Evolutionary conservation across 768 basidiomycete genomes (phyloP).

Genomic region (Suillus hirtellus): DNA sequence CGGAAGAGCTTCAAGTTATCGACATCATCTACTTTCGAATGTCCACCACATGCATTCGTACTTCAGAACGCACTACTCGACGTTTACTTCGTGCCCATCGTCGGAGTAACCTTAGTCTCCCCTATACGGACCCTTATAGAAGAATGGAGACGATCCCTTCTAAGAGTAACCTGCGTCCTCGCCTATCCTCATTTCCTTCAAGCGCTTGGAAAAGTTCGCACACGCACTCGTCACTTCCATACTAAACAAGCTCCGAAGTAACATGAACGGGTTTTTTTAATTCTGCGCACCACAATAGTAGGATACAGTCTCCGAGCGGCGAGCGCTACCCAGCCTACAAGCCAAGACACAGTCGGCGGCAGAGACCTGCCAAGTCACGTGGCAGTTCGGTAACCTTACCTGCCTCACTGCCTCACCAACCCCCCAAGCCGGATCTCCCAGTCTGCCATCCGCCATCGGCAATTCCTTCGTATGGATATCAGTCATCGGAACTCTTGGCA

Average conservation of each 20-base stretch:
- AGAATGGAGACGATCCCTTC: neutral
- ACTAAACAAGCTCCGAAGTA: neutral
- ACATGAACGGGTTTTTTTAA: neutral
- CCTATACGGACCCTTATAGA: neutral
- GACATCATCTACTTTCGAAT: neutral
- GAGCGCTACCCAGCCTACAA: too few relatives aligned
- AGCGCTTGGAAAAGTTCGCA: neutral
- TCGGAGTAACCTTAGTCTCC: neutral
- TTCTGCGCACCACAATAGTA: neutral
- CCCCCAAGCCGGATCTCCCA: neutral
- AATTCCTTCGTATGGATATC: neutral
- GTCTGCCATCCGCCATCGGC: neutral
- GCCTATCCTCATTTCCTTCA: neutral
- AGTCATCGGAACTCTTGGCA: neutral
- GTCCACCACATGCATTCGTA: neutral
- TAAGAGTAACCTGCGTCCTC: neutral
- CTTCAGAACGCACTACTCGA: neutral
- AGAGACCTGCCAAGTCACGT: too few relatives aligned
- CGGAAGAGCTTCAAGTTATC: neutral
- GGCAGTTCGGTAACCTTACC: too few relatives aligned
- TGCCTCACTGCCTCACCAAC: neutral
- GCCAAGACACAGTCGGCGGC: too few relatives aligned
- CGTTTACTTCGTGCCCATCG: neutral
- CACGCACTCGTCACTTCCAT: neutral
- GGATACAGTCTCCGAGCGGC: neutral